Evolutionary conservation across 768 basidiomycete species (phyloP), one percentile per base, ranked within the genome.

Genomic region (Phaeolepiota aurea): DNA sequence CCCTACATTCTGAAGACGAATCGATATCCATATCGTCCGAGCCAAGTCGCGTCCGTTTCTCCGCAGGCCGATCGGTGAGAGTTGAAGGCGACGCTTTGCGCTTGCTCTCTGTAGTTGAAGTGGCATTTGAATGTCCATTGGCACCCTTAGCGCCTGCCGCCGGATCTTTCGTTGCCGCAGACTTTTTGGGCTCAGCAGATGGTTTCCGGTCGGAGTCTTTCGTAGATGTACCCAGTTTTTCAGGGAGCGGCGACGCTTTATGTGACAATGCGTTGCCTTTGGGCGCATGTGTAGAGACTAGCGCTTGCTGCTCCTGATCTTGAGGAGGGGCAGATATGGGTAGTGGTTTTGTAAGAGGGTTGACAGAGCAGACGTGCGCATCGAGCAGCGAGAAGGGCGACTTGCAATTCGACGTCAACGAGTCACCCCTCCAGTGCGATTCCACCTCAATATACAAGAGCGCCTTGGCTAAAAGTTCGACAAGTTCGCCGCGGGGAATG

Each of bases 391-490:
- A 80, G 64, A 90, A 89, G 9, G 69, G 57, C 22, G 71, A 65
- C 53, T 76, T 79, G 71, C 88, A 91, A 49, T 74, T 77, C 33
- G 64, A 68, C 4, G 76, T 71, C 44, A 82, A 61, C 23, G 68
- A 64, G 53, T 77, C 77, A 5, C 70, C 71, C 45, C 76, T 74
- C 80, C 84, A 90, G 51, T 90, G 88, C 4, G 80, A 72, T 65
- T 91, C 88, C 39, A 85, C 84, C 62, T 91, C 88, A 14, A 72
- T 66, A 49, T 87, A 91, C 7, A 90, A 72, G 13, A 91, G 64
- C 3, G 88, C 78, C 61, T 87, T 90, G 54, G 74, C 72, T 22
- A 91, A 73, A 16, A 89, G 76, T 42, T 90, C 86, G 30, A 88
- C 66, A 18, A 91, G 72, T 54, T 89, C 85, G 9, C 88, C 88